These are phyloP conservation scores for Gnomoniopsis sp. DNA, from an alignment of 2,329 filamentous ascomycete species.

Conservation along the genomic window DNA sequence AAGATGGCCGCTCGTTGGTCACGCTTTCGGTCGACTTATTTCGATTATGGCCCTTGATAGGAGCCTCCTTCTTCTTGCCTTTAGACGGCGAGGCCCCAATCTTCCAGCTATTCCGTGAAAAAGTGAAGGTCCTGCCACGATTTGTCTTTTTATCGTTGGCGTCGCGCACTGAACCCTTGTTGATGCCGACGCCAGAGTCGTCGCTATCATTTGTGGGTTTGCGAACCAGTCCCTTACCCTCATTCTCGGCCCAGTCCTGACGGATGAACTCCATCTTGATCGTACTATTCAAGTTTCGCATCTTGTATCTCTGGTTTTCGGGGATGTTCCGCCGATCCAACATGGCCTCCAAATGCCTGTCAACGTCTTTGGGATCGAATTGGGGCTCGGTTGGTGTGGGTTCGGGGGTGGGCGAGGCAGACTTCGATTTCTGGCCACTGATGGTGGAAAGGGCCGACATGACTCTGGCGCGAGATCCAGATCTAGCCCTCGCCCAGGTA, in stretches of 20 bases:
- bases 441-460: conserved; percentile 36
- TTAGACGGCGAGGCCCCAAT: conserved; percentile 69
- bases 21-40: conserved; percentile 72
- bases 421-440: conserved; percentile 34
- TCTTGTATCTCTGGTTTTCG: conserved; percentile 89
- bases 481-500: conserved; percentile 33
- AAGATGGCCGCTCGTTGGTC: conserved; percentile 54
- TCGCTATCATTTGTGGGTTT: conserved; percentile 43
- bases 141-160: conserved; percentile 51
- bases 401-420: conserved; percentile 20
- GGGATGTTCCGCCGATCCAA: conserved; percentile 89
- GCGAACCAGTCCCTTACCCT: conserved; percentile 44
- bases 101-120: conserved; percentile 58
- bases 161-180: conserved; percentile 32
- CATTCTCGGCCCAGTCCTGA: conserved; percentile 75
- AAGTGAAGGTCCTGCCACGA: conserved; percentile 74
- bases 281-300: conserved; percentile 81
- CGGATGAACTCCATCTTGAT: conserved; percentile 96
- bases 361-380: conserved; percentile 54
- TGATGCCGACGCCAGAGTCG: conserved; percentile 28
- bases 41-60: conserved; percentile 60
- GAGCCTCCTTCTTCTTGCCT: conserved; percentile 66
- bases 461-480: conserved; percentile 37
- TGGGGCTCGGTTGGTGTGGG: conserved; percentile 45
- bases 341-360: conserved; percentile 57